These are phyloP conservation scores for Candida chauliodis DNA, from an alignment of 805 yeast species.

Conservation along the genomic window DNA sequence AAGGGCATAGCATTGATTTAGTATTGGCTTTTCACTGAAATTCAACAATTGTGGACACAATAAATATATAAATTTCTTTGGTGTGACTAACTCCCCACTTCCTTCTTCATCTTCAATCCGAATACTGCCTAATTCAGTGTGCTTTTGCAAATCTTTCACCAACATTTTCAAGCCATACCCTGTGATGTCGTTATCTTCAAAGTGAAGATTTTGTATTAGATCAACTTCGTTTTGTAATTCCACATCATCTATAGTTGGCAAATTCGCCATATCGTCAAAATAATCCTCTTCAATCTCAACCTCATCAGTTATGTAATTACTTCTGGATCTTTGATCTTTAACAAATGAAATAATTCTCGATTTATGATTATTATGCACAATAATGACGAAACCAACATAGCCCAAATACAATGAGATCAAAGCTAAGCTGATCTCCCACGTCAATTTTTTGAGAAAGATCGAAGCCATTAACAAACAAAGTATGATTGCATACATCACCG, in stretches of 20 bases:
- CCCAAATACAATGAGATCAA: conserved; percentile 54
- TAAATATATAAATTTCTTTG: conserved; percentile 14
- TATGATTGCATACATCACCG: conserved; percentile 51
- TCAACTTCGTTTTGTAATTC: conserved; percentile 7
- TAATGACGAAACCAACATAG: conserved; percentile 53
- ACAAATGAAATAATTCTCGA: conserved; percentile 12
- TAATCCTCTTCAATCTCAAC: conserved; percentile 17
- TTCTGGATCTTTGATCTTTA: conserved; percentile 21
- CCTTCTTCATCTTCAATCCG: conserved; percentile 12
- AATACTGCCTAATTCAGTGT: conserved; percentile 16
- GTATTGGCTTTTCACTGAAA: conserved; percentile 10
- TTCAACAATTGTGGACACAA: conserved; percentile 15
- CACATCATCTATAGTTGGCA: conserved; percentile 29
- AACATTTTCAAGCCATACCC: conserved; percentile 32
- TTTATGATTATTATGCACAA: conserved; percentile 19
- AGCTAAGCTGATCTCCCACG: conserved; percentile 50
- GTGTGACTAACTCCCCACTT: not conserved
- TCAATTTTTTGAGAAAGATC: conserved; percentile 53
- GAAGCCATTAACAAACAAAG: conserved; percentile 49
- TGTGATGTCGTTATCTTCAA: conserved; percentile 10
- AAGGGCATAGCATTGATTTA: conserved; percentile 13
- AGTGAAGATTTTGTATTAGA: not conserved
- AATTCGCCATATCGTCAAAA: conserved; percentile 17
- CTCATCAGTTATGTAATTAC: conserved; percentile 12
- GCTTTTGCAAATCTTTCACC: conserved; percentile 28